These are phyloP conservation scores for Didymosphaeria variabile DNA, from an alignment of 2,329 filamentous ascomycete species.

Conservation along the genomic window DNA sequence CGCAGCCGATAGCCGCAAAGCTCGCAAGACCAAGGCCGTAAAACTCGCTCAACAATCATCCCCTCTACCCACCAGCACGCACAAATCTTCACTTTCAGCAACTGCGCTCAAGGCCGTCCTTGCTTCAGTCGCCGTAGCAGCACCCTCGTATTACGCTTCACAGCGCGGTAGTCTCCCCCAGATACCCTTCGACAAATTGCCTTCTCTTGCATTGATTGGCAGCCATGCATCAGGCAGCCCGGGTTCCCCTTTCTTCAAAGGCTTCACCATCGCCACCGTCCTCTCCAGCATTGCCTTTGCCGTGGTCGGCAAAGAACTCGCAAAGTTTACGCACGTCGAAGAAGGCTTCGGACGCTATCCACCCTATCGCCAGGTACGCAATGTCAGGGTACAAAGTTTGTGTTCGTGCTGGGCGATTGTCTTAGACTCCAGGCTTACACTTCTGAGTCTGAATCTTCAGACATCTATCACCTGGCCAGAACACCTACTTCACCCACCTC, in stretches of 20 bases:
- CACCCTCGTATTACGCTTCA: slow-evolving; percentile 22
- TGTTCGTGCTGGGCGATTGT: too few species aligned
- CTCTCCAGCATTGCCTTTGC: slow-evolving; percentile 28
- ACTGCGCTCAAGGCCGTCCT: slow-evolving; percentile 20
- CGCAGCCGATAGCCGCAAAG: slow-evolving; percentile 23
- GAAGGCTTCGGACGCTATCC: slow-evolving; percentile 33
- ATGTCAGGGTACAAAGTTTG: too few species aligned
- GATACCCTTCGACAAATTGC: not conserved
- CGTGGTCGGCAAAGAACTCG: slow-evolving; percentile 40
- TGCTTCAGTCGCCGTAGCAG: slow-evolving; percentile 22
- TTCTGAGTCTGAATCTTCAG: too few species aligned
- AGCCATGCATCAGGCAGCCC: slow-evolving; percentile 16
- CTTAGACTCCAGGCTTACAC: too few species aligned
- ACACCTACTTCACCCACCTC: too few species aligned
- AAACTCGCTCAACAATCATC: slow-evolving; percentile 50
- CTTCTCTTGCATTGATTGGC: not conserved
- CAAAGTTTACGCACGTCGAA: slow-evolving; percentile 53
- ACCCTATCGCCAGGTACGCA: slow-evolving; percentile 25
- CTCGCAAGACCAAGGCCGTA: slow-evolving; percentile 38
- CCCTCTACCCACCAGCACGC: slow-evolving; percentile 9
- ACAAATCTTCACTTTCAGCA: slow-evolving; percentile 16
- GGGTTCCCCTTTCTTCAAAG: slow-evolving; percentile 18
- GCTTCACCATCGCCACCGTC: slow-evolving; percentile 30
- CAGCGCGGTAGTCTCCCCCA: slow-evolving; percentile 15
- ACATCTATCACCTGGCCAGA: too few species aligned